Conservation (phyloP, 495 filamentous ascomycete species). For the Neurospora cerealis region DNA sequence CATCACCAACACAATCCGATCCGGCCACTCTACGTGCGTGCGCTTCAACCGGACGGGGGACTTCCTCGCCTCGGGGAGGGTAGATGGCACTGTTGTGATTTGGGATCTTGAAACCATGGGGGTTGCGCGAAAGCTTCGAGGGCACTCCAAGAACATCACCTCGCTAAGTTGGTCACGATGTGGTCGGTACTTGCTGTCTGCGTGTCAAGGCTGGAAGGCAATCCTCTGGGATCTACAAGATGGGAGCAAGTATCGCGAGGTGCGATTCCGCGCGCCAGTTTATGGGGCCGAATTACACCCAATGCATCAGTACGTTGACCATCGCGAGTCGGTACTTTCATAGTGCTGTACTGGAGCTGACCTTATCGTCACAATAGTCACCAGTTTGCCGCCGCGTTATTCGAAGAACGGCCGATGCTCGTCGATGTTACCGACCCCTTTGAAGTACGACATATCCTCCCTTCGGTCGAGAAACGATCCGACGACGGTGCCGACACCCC, state of each 20-base stretch:
- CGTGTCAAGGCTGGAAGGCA: conserved; percentile 91
- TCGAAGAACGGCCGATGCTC: conserved; percentile 82
- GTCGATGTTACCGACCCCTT: conserved; percentile 61
- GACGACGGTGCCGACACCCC: conserved; percentile 54
- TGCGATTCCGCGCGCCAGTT: conserved; percentile 82
- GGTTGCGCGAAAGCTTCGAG: conserved; percentile 82
- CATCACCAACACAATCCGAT: conserved; percentile 74
- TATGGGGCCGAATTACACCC: conserved; percentile 95
- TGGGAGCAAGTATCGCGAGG: conserved; percentile 44
- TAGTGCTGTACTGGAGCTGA: neutral
- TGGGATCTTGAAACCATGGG: conserved; percentile 97
- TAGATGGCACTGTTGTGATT: conserved; percentile 87
- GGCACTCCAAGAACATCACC: conserved; percentile 84
- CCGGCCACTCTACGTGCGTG: conserved; percentile 52
- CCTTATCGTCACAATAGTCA: conserved; percentile 36
- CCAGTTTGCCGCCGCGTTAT: conserved; percentile 77
- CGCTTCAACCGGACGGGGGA: conserved; percentile 93
- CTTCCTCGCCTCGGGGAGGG: conserved; percentile 85
- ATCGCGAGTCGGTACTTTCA: neutral
- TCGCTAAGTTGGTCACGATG: conserved; percentile 89
- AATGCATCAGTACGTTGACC: conserved; percentile 61
- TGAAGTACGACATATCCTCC: conserved; percentile 63
- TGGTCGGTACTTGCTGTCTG: conserved; percentile 85
- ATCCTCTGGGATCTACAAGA: conserved; percentile 89
- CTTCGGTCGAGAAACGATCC: conserved; percentile 67